Percentiles rank a stretch among this genome's conserved stretches.
phyloP scores from a whole-genome alignment of 176 grass and related monocot genomes.

The Juncus effusus region DNA sequence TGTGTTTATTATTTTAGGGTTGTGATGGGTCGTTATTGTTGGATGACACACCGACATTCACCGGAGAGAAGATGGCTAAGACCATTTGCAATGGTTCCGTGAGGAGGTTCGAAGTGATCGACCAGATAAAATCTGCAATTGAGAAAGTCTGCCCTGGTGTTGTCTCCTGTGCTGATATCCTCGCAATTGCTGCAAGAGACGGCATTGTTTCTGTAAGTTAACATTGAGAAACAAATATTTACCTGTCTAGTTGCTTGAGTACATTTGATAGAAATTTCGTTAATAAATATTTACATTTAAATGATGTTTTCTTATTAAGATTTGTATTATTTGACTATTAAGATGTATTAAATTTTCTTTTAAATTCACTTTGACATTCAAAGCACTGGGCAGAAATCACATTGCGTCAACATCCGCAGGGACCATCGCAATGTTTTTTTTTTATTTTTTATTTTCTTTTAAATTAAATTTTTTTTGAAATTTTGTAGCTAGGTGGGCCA shows the following conservation, averaged over 20 bases:
- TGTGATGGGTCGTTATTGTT: conserved; percentile 76
- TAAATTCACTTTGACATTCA: background rate
- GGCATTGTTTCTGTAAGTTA: conserved; percentile 40
- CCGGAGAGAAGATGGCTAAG: conserved; percentile 51
- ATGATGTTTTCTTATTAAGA: background rate
- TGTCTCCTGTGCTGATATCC: conserved; percentile 85
- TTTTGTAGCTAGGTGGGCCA: conserved; percentile 40
- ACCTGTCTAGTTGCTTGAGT: no score
- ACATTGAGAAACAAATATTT: no score
- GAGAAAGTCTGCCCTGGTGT: conserved; percentile 56
- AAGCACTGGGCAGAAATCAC: no score
- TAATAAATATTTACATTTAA: background rate
- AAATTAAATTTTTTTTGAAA: background rate
- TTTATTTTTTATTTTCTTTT: no score
- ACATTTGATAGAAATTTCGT: background rate
- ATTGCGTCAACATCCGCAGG: no score
- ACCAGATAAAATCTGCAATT: conserved; percentile 55
- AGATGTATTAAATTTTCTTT: background rate
- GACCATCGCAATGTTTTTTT: no score
- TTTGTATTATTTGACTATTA: background rate
- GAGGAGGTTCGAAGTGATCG: conserved; percentile 65
- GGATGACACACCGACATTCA: conserved; percentile 48
- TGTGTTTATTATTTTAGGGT: conserved; percentile 31
- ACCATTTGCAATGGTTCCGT: conserved; percentile 46
- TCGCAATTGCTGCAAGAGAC: conserved; percentile 61